A percentile compares a stretch with the other conserved stretches of the same genome.
phyloP scores from a whole-genome alignment of 768 basidiomycete species.

The Calocera viscosa region DNA sequence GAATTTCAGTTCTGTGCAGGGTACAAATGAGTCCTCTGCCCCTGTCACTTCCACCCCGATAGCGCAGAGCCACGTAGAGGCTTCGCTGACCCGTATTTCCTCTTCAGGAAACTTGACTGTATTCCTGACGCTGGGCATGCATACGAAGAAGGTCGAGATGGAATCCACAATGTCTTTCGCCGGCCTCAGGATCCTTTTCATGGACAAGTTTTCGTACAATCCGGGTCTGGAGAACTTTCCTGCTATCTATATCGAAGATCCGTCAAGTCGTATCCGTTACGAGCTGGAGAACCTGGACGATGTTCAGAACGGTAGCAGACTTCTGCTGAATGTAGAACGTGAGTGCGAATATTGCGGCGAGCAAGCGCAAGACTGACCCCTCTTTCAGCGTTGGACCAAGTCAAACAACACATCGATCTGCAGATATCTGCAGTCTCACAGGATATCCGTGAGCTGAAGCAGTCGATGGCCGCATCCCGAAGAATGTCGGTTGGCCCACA shows the following conservation, averaged over 20 bases:
- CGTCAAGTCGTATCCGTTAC: conserved; percentile 82
- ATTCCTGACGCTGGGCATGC: conserved; percentile 79
- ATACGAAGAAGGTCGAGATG: conserved; percentile 74
- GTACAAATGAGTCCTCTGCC: neutral
- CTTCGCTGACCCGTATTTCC: neutral
- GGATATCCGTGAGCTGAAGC: conserved; percentile 81
- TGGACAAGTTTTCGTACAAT: conserved; percentile 89
- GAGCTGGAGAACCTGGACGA: conserved; percentile 92
- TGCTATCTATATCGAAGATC: conserved; percentile 89
- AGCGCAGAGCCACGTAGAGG: neutral
- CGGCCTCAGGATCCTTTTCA: conserved; percentile 72
- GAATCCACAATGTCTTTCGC: conserved; percentile 56
- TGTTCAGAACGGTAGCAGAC: conserved; percentile 71
- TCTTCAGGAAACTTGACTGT: conserved; percentile 40
- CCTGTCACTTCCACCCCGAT: neutral
- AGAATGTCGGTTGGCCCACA: conserved; percentile 38
- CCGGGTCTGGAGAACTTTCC: conserved; percentile 89
- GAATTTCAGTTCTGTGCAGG: neutral
- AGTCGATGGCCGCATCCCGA: conserved; percentile 42
- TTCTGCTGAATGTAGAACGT: conserved; percentile 96
- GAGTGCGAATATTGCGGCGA: conserved; percentile 31
- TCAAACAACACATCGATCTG: conserved; percentile 92
- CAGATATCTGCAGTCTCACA: conserved; percentile 76
- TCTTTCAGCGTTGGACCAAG: conserved; percentile 79
- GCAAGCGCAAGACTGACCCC: conserved; percentile 10